phyloP scores from a whole-genome alignment of 441 rosid species.

The Populus hybrid region DNA sequence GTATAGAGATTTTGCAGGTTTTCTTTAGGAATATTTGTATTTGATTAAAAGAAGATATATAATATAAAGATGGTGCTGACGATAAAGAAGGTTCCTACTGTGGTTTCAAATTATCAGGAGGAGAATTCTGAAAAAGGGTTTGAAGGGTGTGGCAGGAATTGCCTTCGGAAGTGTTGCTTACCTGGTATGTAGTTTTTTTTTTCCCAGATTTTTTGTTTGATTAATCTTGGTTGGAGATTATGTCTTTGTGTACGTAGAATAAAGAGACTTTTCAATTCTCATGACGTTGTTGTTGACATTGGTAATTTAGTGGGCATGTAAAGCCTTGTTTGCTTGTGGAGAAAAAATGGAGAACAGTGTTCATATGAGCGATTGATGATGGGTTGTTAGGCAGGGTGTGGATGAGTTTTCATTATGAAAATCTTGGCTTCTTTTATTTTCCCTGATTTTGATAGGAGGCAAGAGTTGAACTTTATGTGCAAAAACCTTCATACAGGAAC shows the following conservation, averaged over 20 bases:
- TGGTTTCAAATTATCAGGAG: slow-evolving; percentile 53
- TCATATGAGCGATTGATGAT: not conserved
- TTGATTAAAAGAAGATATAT: slow-evolving; percentile 53
- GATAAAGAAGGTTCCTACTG: slow-evolving; percentile 43
- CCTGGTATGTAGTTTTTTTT: slow-evolving; percentile 20
- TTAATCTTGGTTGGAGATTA: not conserved
- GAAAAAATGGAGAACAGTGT: not conserved
- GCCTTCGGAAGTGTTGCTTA: slow-evolving; percentile 42
- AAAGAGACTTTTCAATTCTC: not conserved
- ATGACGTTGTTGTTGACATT: not conserved
- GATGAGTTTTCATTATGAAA: not conserved
- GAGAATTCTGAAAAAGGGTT: slow-evolving; percentile 11
- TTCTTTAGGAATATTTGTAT: slow-evolving; percentile 30
- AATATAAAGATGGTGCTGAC: slow-evolving; percentile 42
- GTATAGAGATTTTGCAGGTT: not conserved
- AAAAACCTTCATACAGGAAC: not conserved
- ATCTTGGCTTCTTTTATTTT: not conserved
- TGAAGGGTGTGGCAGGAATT: slow-evolving; percentile 35
- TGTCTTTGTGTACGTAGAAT: not conserved
- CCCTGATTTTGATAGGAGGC: not conserved
- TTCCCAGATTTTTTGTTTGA: not conserved
- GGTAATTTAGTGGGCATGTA: not conserved
- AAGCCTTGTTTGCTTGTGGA: not conserved
- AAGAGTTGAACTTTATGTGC: not conserved
- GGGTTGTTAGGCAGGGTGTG: not conserved